Percentiles rank a stretch among this genome's conserved stretches.
These are phyloP conservation scores for Rubia yunnanensis DNA, from an alignment of 257 asterid species.

Conservation along the genomic window DNA sequence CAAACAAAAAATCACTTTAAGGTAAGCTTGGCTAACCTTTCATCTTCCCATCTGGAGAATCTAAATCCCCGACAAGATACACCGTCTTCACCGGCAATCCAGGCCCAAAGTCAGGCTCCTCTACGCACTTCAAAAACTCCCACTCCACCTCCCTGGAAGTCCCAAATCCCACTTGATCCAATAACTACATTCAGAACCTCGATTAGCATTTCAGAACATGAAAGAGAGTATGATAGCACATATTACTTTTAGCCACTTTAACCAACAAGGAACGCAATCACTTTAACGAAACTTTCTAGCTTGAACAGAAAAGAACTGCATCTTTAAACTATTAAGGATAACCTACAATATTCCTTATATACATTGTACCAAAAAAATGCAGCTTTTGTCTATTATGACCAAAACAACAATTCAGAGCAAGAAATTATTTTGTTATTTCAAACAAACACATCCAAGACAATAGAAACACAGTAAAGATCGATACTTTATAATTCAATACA, in stretches of 20 bases:
- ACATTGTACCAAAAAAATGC: not conserved
- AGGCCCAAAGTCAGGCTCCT: constrained; percentile 95
- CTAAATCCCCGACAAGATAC: constrained; percentile 45
- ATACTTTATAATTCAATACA: not conserved
- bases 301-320: not conserved
- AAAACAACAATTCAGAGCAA: not conserved
- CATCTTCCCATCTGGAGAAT: constrained; percentile 28
- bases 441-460: not conserved
- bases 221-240: not conserved
- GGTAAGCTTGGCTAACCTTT: constrained; percentile 34
- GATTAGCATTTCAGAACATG: not conserved
- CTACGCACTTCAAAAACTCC: constrained; percentile 47
- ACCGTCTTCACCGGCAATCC: constrained; percentile 51
- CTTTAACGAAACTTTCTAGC: not conserved
- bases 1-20: not conserved
- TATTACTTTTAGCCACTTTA: not conserved
- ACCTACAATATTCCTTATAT: too few relatives aligned
- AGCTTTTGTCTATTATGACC: not conserved
- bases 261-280: not conserved
- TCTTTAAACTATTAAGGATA: not conserved
- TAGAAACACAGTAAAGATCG: not conserved
- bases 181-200: constrained; percentile 39
- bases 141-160: constrained; percentile 36
- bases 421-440: not conserved
- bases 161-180: constrained; percentile 41